Evolutionary conservation across 495 filamentous ascomycete species (phyloP).

Genomic region (Talaromyces adpressus): DNA sequence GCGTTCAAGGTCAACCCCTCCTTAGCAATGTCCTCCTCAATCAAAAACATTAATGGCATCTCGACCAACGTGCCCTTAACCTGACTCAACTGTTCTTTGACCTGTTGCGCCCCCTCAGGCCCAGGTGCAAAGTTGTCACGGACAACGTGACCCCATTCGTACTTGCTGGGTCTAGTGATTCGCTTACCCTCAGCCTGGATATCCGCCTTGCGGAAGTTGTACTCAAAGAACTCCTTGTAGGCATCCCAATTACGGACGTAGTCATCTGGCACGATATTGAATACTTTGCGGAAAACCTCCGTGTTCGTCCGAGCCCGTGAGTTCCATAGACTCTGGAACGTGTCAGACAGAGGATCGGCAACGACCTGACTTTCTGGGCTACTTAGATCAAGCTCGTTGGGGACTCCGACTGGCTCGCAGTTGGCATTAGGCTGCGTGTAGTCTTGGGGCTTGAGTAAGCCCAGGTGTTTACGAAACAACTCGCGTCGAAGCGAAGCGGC

Average conservation of each 20-base stretch:
- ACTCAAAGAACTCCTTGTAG: conserved; percentile 76
- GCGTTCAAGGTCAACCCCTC: conserved; percentile 73
- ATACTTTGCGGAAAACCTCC: conserved; percentile 74
- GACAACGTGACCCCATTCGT: conserved; percentile 82
- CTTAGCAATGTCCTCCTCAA: conserved; percentile 81
- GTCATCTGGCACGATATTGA: conserved; percentile 86
- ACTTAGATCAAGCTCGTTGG: conserved; percentile 79
- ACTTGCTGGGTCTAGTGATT: conserved; percentile 36
- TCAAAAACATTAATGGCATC: conserved; percentile 88
- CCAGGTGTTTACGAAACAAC: conserved; percentile 87
- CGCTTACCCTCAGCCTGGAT: conserved; percentile 34
- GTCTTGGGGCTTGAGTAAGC: conserved; percentile 68
- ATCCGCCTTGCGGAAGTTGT: conserved; percentile 58
- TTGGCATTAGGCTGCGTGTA: conserved; percentile 57
- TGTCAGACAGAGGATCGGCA: conserved; percentile 61
- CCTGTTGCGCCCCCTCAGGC: conserved; percentile 53
- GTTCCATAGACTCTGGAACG: conserved; percentile 67
- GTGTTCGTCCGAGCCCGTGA: conserved; percentile 71
- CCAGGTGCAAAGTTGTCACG: conserved; percentile 65
- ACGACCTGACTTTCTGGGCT: conserved; percentile 67
- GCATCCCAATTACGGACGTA: conserved; percentile 71
- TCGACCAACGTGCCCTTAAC: conserved; percentile 79
- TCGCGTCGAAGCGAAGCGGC: conserved; percentile 77
- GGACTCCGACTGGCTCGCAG: conserved; percentile 65
- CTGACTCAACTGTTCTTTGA: conserved; percentile 73